Conservation (phyloP, 805 yeast genomes). For the Candida ipomoeae region DNA sequence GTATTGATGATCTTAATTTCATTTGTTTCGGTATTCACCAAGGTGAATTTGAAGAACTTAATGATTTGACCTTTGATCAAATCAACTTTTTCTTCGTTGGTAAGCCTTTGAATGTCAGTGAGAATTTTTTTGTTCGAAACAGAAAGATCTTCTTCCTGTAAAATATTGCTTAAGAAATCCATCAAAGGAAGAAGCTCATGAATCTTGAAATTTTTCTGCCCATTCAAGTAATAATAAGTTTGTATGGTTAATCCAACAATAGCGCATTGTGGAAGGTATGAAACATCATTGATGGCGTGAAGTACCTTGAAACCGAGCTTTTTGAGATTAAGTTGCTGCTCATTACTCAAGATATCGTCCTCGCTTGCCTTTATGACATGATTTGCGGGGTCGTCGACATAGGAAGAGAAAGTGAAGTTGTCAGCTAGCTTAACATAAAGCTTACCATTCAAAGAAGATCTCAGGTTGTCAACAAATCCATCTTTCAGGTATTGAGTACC, state of each 20-base stretch:
- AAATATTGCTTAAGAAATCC: slow-evolving; percentile 22
- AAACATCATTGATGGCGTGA: slow-evolving; percentile 47
- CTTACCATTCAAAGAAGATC: slow-evolving; percentile 30
- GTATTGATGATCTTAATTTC: slow-evolving; percentile 38
- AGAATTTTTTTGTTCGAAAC: slow-evolving; percentile 23
- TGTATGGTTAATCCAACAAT: slow-evolving; percentile 46
- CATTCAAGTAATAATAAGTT: slow-evolving; percentile 26
- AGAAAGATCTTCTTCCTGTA: slow-evolving; percentile 21
- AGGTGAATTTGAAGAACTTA: slow-evolving; percentile 19
- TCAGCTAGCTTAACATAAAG: slow-evolving; percentile 35
- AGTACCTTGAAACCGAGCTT: slow-evolving; percentile 52
- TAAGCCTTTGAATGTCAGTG: slow-evolving; percentile 14
- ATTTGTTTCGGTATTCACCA: slow-evolving; percentile 13
- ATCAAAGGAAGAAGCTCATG: slow-evolving; percentile 28
- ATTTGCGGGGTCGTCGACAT: slow-evolving; percentile 19
- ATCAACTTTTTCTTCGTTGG: slow-evolving; percentile 22
- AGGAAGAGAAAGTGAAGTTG: slow-evolving; percentile 27
- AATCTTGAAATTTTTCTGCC: slow-evolving; percentile 17
- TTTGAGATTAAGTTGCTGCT: slow-evolving; percentile 35
- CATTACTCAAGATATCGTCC: slow-evolving; percentile 21
- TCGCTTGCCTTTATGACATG: slow-evolving; percentile 8
- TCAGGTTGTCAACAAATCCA: slow-evolving; percentile 29
- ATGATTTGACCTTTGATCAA: slow-evolving; percentile 25
- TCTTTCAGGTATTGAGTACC: slow-evolving; percentile 10
- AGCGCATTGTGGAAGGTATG: slow-evolving; percentile 52